Evolutionary conservation across 352 stramenopile species (phyloP).

Genomic region (Pilasporangium apinafurcum): DNA sequence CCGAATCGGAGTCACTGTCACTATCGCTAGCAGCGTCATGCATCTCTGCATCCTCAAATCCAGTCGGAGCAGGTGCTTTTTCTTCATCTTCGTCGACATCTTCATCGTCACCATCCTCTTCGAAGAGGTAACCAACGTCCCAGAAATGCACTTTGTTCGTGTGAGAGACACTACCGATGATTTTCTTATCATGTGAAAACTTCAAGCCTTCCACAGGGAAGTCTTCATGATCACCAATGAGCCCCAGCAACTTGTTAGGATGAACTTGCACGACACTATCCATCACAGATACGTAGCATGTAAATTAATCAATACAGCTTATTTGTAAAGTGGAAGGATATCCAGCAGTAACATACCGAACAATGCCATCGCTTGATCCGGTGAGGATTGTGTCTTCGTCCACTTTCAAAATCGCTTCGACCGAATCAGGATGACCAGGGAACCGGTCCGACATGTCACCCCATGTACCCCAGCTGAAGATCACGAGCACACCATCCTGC

Average conservation of each 20-base stretch:
- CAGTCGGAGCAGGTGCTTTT: constrained; percentile 13
- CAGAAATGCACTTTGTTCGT: constrained; percentile 94
- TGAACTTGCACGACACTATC: constrained; percentile 90
- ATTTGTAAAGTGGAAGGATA: neutral
- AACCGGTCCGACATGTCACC: constrained; percentile 96
- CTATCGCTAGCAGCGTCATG: constrained; percentile 81
- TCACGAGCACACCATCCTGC: constrained; percentile 91
- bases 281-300: neutral
- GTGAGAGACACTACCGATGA: constrained; percentile 92
- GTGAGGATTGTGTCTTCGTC: constrained; percentile 97
- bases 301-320: neutral
- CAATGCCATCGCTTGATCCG: constrained; percentile 93
- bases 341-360: constrained; percentile 53
- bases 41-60: constrained; percentile 57
- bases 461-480: constrained; percentile 95
- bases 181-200: constrained; percentile 80
- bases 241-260: constrained; percentile 93
- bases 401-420: constrained; percentile 94
- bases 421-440: constrained; percentile 90
- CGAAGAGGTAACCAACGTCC: constrained; percentile 91
- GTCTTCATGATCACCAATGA: constrained; percentile 95
- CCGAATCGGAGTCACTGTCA: constrained; percentile 57
- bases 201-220: constrained; percentile 93
- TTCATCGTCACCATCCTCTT: constrained; percentile 82
- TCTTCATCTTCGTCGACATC: constrained; percentile 51